Conservation (phyloP, 768 basidiomycete genomes). For the Lentinula sp. region DNA sequence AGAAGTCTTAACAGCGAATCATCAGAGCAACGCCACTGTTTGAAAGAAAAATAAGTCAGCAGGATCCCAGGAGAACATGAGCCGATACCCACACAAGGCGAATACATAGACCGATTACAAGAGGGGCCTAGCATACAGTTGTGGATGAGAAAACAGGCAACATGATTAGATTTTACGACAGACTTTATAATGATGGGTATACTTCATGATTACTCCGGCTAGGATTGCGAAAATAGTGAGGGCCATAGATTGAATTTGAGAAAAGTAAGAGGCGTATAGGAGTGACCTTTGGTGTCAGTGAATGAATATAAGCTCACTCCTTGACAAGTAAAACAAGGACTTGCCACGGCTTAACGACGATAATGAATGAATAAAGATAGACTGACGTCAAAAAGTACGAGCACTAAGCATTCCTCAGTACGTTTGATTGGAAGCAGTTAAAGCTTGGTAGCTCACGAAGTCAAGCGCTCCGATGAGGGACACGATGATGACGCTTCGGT, state of each 20-base stretch:
- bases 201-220: slow-evolving; percentile 52
- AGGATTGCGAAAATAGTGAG: slow-evolving; percentile 60
- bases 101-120: slow-evolving; percentile 53
- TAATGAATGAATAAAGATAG: slow-evolving; percentile 67
- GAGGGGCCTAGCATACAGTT: slow-evolving; percentile 25
- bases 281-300: slow-evolving; percentile 37
- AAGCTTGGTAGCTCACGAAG: slow-evolving; percentile 33
- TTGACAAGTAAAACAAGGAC: neutral
- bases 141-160: neutral
- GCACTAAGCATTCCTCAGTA: slow-evolving; percentile 24
- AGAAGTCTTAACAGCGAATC: slow-evolving; percentile 38
- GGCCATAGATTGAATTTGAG: slow-evolving; percentile 50
- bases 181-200: slow-evolving; percentile 51
- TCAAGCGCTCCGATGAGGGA: slow-evolving; percentile 59
- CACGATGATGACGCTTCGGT: slow-evolving; percentile 54
- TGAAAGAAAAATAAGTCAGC: neutral
- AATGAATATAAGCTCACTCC: neutral
- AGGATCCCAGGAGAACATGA: neutral
- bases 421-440: neutral
- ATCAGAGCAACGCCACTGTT: slow-evolving; percentile 57
- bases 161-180: neutral
- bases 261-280: slow-evolving; percentile 55
- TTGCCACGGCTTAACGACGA: slow-evolving; percentile 46
- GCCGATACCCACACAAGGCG: slow-evolving; percentile 37
- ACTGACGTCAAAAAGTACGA: slow-evolving; percentile 67